Evolutionary conservation across 2,329 filamentous ascomycete genomes (phyloP).

Genomic region (Colletotrichum liriopes): DNA sequence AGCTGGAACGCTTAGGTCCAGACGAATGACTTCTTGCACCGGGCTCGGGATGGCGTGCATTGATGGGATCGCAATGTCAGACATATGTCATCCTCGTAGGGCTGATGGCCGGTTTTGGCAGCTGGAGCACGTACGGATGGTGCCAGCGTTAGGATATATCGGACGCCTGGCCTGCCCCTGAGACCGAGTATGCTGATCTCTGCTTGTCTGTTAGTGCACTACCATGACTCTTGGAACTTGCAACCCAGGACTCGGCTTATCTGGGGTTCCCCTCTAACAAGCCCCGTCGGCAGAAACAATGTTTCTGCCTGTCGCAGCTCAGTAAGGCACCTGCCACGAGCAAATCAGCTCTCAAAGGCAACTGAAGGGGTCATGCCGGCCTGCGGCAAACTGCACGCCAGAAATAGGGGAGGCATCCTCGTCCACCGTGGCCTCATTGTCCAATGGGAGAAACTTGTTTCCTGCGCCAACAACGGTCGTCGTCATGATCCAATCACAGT

Average conservation of each 20-base stretch:
- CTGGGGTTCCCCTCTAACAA: constrained; percentile 16
- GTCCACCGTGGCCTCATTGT: constrained; percentile 16
- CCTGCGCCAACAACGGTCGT: constrained; percentile 36
- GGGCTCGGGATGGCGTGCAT: constrained; percentile 36
- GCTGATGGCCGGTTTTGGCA: constrained; percentile 29
- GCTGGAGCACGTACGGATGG: background rate
- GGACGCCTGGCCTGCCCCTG: constrained; percentile 22
- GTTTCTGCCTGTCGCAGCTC: constrained; percentile 28
- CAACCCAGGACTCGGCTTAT: accelerated
- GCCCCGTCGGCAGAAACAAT: constrained; percentile 16
- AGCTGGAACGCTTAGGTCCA: constrained; percentile 36
- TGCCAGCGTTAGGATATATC: constrained; percentile 6
- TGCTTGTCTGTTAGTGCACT: background rate
- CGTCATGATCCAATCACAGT: constrained; percentile 42
- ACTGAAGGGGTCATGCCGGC: constrained; percentile 34
- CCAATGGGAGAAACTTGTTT: constrained; percentile 38
- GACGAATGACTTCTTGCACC: constrained; percentile 2
- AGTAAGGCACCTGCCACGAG: constrained; percentile 26
- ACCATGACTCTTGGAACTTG: background rate
- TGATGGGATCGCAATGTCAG: constrained; percentile 17
- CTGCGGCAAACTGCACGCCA: constrained; percentile 30
- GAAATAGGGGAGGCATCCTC: constrained; percentile 41
- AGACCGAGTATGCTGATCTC: constrained; percentile 7
- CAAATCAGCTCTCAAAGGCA: constrained; percentile 30
- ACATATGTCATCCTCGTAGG: constrained; percentile 29